A percentile compares a stretch with the other conserved stretches of the same genome.
phyloP scores from a whole-genome alignment of 768 basidiomycete genomes.

The Trametes cubensis region DNA sequence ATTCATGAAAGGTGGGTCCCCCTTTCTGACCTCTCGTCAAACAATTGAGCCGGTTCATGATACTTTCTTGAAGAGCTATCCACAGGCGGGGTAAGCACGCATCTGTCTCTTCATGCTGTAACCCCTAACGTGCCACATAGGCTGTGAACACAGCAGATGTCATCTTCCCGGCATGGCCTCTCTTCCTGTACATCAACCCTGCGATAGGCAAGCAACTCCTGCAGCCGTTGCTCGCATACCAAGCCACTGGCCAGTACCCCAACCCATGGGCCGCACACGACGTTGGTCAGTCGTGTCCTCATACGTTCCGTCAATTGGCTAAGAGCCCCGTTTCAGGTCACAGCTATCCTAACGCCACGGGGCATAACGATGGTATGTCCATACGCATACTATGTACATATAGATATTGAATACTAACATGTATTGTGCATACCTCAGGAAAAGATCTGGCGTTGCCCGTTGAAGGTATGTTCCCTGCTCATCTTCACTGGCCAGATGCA shows the following conservation, averaged over 20 bases:
- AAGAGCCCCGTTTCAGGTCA: slow-evolving; percentile 29
- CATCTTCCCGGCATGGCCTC: slow-evolving; percentile 37
- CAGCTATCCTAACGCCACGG: slow-evolving; percentile 43
- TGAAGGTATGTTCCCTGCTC: slow-evolving; percentile 24
- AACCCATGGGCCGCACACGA: slow-evolving; percentile 67
- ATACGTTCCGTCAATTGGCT: neutral
- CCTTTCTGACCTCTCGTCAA: neutral
- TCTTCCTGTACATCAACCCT: slow-evolving; percentile 38
- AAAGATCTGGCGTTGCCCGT: slow-evolving; percentile 39
- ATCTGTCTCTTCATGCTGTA: neutral
- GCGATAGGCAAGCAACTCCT: slow-evolving; percentile 51
- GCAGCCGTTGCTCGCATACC: slow-evolving; percentile 64
- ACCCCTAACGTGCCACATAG: slow-evolving; percentile 16
- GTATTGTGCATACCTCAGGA: slow-evolving; percentile 26
- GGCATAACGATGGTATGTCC: slow-evolving; percentile 48
- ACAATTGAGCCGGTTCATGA: neutral
- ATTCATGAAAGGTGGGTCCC: slow-evolving; percentile 39
- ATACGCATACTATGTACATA: neutral
- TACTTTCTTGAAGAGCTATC: slow-evolving; percentile 34
- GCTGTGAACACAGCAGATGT: slow-evolving; percentile 41
- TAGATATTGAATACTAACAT: too few species aligned
- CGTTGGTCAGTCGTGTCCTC: slow-evolving; percentile 44
- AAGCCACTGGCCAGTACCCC: slow-evolving; percentile 66
- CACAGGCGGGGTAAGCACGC: slow-evolving; percentile 36
- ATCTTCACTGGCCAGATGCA: neutral